Base-by-base conservation (phyloP, 305 asterid genomes). In the Nicotiana rustica region DNA sequence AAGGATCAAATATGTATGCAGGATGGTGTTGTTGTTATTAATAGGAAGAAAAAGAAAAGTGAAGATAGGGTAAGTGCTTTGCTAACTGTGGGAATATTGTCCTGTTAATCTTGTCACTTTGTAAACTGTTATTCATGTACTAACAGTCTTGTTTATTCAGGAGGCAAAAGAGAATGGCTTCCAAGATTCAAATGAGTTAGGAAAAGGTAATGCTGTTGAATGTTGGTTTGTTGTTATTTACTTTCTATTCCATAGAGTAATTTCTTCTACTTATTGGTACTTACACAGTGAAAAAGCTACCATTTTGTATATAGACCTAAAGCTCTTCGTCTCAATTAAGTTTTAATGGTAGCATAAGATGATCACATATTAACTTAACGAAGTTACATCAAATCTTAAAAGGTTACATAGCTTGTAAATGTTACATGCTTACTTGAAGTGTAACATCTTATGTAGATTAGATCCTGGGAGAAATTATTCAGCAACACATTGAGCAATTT, bases 1-100 rank as follows among this genome's bases (percentile, higher is more conserved):
- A 91, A 89, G 80, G 83, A 81, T 69, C 85, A 83, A 78, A 71
- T 87, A 83, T 89, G 88, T 69, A 56, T 92, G 77, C 91, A 87
- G 84, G 86, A 96, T 86, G 99, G 99, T 82, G 71, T 88, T 80
- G 86, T 96, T 62, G 89, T 93, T 68, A 87, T 90, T 79, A 85
- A 82, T 83, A 90, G 84, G 89, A 96, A 94, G 93, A 92, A 95
- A 87, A 93, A 92, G 84, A 94, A 88, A 85, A 87, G 60, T 77
- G 97, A 92, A 86, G 93, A 89, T 85, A 85, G 65, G 81, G 86
- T 84, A 81, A 89, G 87, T 57, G 79, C 86, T 71, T 70, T 25
- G 95, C 96, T 93, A 89, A 87, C 60, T 79, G 15, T 77, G 64
- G 10, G 55, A 47, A 7, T 47, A 41, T 68, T 77, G 15, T 75